Evolutionary conservation across 1,139 yeast species (phyloP).

Genomic region (Hansenula anomala): DNA sequence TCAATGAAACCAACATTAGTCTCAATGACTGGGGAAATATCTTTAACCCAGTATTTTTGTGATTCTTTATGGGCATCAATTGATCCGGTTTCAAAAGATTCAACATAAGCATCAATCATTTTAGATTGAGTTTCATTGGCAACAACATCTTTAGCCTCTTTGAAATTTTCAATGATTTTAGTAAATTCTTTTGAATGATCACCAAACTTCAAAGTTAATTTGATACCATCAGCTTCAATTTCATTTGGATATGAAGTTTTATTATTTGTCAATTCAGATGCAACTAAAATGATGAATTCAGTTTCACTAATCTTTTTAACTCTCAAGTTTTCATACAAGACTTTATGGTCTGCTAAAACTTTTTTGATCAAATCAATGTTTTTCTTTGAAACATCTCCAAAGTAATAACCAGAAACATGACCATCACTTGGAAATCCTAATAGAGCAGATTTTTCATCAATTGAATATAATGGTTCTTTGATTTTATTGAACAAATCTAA

Average conservation of each 20-base stretch:
- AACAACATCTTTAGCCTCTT: slow-evolving; percentile 53
- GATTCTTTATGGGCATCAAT: slow-evolving; percentile 83
- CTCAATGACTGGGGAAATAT: slow-evolving; percentile 77
- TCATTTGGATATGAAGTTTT: slow-evolving; percentile 35
- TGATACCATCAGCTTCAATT: slow-evolving; percentile 29
- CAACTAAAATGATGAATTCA: slow-evolving; percentile 53
- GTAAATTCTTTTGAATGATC: slow-evolving; percentile 67
- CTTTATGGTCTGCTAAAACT: slow-evolving; percentile 53
- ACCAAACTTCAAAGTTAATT: slow-evolving; percentile 61
- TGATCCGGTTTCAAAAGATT: slow-evolving; percentile 75
- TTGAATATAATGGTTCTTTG: slow-evolving; percentile 45
- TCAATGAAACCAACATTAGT: slow-evolving; percentile 88
- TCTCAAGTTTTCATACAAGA: slow-evolving; percentile 83
- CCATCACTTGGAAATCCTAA: slow-evolving; percentile 80
- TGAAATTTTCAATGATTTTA: slow-evolving; percentile 51
- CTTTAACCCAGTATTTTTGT: slow-evolving; percentile 85
- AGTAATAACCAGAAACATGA: slow-evolving; percentile 70
- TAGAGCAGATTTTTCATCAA: slow-evolving; percentile 41
- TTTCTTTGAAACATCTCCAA: slow-evolving; percentile 42
- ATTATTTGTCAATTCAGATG: slow-evolving; percentile 48
- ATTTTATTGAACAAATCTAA: slow-evolving; percentile 39
- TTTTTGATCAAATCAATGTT: slow-evolving; percentile 66
- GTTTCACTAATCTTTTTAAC: slow-evolving; percentile 45
- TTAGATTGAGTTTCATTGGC: slow-evolving; percentile 69
- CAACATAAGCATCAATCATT: slow-evolving; percentile 62